A percentile compares a stretch with the other conserved stretches of the same genome.
Conservation (phyloP, 257 asterid genomes). For the Solanum chiquidenum region DNA sequence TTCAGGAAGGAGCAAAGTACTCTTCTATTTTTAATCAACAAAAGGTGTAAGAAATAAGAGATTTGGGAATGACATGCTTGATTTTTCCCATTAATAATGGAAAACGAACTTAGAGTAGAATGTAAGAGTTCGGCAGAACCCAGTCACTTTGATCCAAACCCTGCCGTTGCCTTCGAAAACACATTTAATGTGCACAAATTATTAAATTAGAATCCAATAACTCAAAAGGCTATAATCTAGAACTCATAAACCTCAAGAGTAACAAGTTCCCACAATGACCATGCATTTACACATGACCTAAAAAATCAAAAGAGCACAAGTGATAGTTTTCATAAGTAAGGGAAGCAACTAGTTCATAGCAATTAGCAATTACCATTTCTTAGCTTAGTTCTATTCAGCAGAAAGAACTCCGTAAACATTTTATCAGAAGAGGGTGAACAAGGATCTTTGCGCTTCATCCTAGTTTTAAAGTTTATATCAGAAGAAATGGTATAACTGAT, state of each 20-base stretch:
- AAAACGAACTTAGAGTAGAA: not conserved
- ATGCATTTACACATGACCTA: not conserved
- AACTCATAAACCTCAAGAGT: not conserved
- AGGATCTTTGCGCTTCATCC: not conserved
- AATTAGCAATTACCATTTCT: not conserved
- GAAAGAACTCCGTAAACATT: not conserved
- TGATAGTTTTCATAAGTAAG: not conserved
- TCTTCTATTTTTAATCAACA: not conserved
- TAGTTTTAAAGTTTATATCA: not conserved
- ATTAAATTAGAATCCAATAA: not conserved
- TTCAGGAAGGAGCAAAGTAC: not conserved
- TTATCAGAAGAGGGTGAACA: not conserved
- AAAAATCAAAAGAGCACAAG: not conserved
- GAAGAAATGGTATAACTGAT: not conserved
- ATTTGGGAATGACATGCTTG: not conserved
- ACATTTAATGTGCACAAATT: not conserved
- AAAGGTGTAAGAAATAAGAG: not conserved
- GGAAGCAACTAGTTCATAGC: not conserved
- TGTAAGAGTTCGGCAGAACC: not conserved
- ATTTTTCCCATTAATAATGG: not conserved
- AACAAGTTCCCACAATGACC: not conserved
- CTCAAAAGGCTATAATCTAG: not conserved
- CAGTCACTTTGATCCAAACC: not conserved
- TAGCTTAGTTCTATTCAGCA: not conserved
- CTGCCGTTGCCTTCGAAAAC: not conserved